Evolutionary conservation across 192 early-diverging fungal species (phyloP).

Genomic region (Coemansia sp.): DNA sequence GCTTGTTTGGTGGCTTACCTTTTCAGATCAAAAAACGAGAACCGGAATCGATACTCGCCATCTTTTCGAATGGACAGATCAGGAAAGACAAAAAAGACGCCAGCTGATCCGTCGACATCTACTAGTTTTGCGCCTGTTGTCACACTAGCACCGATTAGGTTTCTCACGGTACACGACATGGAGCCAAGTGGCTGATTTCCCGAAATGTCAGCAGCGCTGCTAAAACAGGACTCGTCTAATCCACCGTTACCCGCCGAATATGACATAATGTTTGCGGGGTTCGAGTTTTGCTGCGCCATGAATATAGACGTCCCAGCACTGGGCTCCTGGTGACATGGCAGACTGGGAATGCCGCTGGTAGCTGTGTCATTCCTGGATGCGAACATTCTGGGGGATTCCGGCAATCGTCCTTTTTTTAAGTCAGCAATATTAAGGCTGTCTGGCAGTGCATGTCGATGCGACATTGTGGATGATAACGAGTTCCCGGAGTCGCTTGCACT

Average conservation of each 20-base stretch:
- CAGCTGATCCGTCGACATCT: constrained; percentile 58
- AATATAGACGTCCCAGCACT: background rate
- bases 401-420: background rate
- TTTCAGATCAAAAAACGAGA: constrained; percentile 65
- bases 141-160: constrained; percentile 64
- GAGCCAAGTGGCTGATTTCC: background rate
- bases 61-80: constrained; percentile 75
- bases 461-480: background rate
- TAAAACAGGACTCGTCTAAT: background rate
- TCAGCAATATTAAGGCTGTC: background rate
- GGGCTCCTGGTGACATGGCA: background rate
- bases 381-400: background rate
- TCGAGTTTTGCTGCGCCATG: constrained; percentile 32
- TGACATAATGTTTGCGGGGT: constrained; percentile 41
- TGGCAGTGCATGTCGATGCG: background rate
- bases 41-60: constrained; percentile 63
- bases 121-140: constrained; percentile 61
- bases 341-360: background rate
- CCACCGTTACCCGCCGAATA: constrained; percentile 27
- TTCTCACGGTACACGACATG: constrained; percentile 35
- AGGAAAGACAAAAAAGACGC: constrained; percentile 78
- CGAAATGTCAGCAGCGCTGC: constrained; percentile 4
- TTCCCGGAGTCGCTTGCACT: constrained; percentile 21
- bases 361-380: background rate
- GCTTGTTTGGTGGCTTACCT: constrained; percentile 10